Percentiles rank a stretch among this genome's conserved stretches.
These are phyloP conservation scores for Populus hybrid DNA, from an alignment of 441 rosid genomes.

Conservation along the genomic window DNA sequence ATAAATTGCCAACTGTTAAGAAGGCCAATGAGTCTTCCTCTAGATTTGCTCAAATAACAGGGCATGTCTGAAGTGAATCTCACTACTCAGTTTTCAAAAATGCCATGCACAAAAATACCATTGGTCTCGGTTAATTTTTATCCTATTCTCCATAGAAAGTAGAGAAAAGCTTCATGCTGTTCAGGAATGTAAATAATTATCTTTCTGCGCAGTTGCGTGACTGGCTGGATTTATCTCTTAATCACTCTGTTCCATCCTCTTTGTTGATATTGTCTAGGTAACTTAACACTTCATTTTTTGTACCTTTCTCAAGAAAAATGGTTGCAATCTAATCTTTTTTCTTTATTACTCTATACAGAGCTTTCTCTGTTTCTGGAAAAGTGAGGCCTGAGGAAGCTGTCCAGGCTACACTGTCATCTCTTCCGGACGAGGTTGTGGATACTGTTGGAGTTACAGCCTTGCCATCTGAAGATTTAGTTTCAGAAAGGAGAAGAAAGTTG, in stretches of 20 bases:
- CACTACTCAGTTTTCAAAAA: constrained; percentile 1
- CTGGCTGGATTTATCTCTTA: constrained; percentile 84
- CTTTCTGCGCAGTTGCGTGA: constrained; percentile 56
- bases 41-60: neutral
- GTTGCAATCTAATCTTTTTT: constrained; percentile 13
- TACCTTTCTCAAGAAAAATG: constrained; percentile 8
- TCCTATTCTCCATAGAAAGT: neutral
- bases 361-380: constrained; percentile 79
- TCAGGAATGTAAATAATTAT: constrained; percentile 17
- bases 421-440: constrained; percentile 94
- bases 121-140: neutral
- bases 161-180: constrained; percentile 10
- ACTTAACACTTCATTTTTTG: neutral
- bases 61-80: neutral
- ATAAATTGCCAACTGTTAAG: neutral
- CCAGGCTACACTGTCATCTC: constrained; percentile 87
- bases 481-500: constrained; percentile 81
- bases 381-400: constrained; percentile 87
- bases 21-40: neutral
- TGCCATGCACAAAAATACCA: neutral
- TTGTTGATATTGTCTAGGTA: constrained; percentile 77
- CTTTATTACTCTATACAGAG: constrained; percentile 38
- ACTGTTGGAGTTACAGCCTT: constrained; percentile 77
- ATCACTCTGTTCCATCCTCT: constrained; percentile 77
- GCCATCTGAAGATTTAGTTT: constrained; percentile 83